A percentile compares a stretch with the other conserved stretches of the same genome.
Evolutionary conservation across 208 protist species (phyloP).

Genomic region (Leishmania guyanensis): DNA sequence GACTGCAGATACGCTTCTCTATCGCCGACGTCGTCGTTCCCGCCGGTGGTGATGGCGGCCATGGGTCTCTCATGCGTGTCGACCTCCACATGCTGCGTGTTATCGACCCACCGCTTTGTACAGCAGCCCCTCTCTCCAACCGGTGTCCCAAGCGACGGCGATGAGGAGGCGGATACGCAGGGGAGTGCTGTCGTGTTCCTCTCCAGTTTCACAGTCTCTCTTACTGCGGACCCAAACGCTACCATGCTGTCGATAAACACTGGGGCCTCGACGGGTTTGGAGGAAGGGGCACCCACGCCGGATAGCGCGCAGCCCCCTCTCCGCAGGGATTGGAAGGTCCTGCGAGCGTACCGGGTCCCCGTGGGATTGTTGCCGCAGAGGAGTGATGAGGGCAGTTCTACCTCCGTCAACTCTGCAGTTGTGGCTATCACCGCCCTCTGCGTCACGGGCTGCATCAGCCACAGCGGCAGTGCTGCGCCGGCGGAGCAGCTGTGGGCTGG

Average conservation of each 20-base stretch:
- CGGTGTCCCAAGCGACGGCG: background rate
- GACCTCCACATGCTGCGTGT: conserved; percentile 10
- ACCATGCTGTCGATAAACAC: background rate
- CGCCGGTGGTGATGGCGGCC: conserved; percentile 26
- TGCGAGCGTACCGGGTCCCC: conserved; percentile 19
- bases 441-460: background rate
- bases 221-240: background rate
- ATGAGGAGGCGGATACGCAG: background rate
- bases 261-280: background rate
- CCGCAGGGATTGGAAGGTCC: conserved; percentile 20
- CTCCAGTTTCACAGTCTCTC: background rate
- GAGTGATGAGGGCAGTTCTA: background rate
- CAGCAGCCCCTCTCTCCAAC: background rate
- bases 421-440: conserved; percentile 23
- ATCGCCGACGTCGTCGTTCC: background rate
- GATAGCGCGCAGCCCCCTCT: background rate
- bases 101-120: conserved; percentile 20
- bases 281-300: background rate
- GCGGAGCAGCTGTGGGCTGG: conserved; percentile 40
- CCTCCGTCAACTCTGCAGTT: background rate
- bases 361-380: background rate
- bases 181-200: background rate
- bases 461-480: background rate
- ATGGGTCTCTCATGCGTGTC: background rate
- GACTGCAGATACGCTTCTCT: conserved; percentile 22